Evolutionary conservation across 345 rosid genomes (phyloP), one percentile per base, ranked within the genome.

Genomic region (Eucalyptus cloeziana): DNA sequence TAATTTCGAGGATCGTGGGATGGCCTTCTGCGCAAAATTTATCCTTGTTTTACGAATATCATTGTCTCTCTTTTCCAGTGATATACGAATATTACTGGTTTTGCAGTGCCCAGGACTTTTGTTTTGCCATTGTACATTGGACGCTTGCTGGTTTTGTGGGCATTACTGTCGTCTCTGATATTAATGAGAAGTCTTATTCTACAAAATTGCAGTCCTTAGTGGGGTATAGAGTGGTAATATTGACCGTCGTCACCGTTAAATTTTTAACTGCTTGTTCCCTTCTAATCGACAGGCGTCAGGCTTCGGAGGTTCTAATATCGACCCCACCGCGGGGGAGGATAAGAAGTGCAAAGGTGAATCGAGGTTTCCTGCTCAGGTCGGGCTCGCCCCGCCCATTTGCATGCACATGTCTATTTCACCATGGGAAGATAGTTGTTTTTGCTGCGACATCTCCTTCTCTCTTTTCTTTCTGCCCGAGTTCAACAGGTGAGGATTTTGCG

Each of bases 271-370:
- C 33, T 89, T 76, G 25, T 30, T 49, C 54, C 8, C 87, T 87
- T 37, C 71, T 87, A 83, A 58, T 71, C 87, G 60, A 91, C 93
- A 97, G 98, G 99, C 99, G 86, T 91, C 96, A 86, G 90, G 97
- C 91, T 98, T 96, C 93, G 99, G 99, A 85, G 97, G 99, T 88
- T 95, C 98, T 37, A 97, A 98, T 93, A 98, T 98, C 56, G 99
- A 98, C 89, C 97, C 99, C 87, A 98, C 98, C 92, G 99, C 99
- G 45, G 93, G 98, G 99, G 99, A 97, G 90, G 95, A 98, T 93
- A 98, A 97, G 89, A 98, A 95, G 89, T 95, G 97, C 89, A 98
- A 96, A 95, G 99, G 99, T 45, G 99, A 98, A 91, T 96, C 99
- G 14, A 95, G 99, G 92, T 98, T 98, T 87, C 99, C 99, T 89